Base-by-base conservation (phyloP, 2,329 filamentous ascomycete genomes). In the Raffaelea albimanens region DNA sequence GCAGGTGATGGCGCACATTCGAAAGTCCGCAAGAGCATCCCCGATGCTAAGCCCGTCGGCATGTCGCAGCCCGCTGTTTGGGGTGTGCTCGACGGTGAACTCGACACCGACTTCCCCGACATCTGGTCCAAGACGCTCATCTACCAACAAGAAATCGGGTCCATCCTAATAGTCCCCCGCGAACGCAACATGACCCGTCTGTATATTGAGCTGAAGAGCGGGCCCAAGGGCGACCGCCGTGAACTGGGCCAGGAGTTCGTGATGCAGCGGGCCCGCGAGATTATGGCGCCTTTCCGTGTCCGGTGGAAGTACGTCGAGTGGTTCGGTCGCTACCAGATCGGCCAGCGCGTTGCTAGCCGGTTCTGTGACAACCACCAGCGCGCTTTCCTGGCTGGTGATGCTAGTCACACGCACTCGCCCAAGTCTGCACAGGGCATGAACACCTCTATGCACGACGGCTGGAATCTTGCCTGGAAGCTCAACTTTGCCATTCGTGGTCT, bases 121-220 rank as follows among this genome's bases (percentile, higher is more conserved):
- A 75, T 87, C 43, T 87, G 82, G 82, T 83, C 78, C 61, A 87
- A 87, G 64, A 81, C 82, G 0, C 73, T 84, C 0, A 72, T 86
- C 8, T 82, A 82, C 53, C 82, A 79, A 2, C 77, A 85, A 51
- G 71, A 77, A 50, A 71, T 78, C 40, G 83, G 83, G 3, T 84
- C 82, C 0, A 79, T 87, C 41, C 70, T 87, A n/a, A 83, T 85
- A 60, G 82, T 87, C 46, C 84, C 84, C 4, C 76, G 83, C 36
- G 83, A 87, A 61, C 71, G 81, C 39, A 83, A 84, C 57, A 79
- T 87, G 74, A 87, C 83, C 0, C 75, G 83, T 41, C 69, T 78
- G 56, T 78, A 78, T 56, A 75, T 78, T 49, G 74, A 78, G 60
- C 68, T 78, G 47, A 77, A 76, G 52, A 52, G 63, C 53, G 52